phyloP scores from a whole-genome alignment of 371 early-diverging fungal genomes.

The Chytridium lagenaria region DNA sequence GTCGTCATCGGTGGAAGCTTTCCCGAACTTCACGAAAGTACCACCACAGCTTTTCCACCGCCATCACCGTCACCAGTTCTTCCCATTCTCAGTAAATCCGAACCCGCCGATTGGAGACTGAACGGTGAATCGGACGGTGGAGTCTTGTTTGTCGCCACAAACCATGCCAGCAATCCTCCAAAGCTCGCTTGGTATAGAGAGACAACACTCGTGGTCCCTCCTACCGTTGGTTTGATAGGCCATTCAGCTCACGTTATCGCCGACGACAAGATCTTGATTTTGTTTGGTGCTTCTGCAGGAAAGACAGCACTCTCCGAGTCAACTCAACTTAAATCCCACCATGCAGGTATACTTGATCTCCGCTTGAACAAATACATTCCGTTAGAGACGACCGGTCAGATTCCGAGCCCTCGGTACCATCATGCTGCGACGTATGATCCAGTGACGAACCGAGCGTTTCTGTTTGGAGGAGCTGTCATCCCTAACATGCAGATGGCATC shows the following conservation, averaged over 20 bases:
- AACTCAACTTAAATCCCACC: neutral
- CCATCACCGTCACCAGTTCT: neutral
- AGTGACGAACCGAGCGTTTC: conserved; percentile 4
- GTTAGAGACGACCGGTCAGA: neutral
- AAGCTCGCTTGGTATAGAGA: conserved; percentile 19
- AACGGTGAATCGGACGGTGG: neutral
- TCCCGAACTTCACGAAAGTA: neutral
- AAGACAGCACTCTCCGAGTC: neutral
- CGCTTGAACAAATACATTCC: neutral
- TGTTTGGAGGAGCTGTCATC: conserved; percentile 19
- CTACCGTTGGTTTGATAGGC: conserved; percentile 4
- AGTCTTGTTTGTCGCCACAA: conserved; percentile 10
- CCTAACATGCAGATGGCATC: neutral
- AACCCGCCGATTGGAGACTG: neutral
- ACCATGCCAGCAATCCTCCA: conserved; percentile 9
- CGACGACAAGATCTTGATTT: conserved; percentile 13
- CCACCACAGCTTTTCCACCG: neutral
- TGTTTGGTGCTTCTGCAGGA: conserved; percentile 15
- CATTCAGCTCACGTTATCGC: conserved; percentile 13
- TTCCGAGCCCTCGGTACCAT: conserved; percentile 18
- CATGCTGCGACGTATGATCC: conserved; percentile 16
- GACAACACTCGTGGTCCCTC: neutral
- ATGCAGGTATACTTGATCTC: conserved; percentile 7
- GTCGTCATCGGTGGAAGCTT: conserved; percentile 11
- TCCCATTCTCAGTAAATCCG: no score